Evolutionary conservation across 2,329 filamentous ascomycete species (phyloP).

Genomic region (Aspergillus terreus): DNA sequence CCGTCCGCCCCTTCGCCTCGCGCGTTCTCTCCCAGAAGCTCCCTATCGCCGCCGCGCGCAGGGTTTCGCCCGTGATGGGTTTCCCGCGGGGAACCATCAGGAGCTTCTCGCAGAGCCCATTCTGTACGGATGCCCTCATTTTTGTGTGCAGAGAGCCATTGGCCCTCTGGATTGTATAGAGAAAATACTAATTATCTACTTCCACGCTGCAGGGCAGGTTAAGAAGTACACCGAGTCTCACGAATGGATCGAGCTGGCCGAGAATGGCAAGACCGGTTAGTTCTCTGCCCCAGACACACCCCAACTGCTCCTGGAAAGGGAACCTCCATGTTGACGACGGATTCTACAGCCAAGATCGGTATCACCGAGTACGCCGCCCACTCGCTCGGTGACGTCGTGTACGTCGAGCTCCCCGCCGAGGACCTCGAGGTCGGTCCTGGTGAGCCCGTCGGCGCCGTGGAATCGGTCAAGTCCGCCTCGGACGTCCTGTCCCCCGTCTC

Average conservation of each 20-base stretch:
- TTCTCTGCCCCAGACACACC: background rate
- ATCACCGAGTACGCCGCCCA: conserved; percentile 91
- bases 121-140: conserved; percentile 28
- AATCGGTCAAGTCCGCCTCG: conserved; percentile 97
- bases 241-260: conserved; percentile 92
- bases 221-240: conserved; percentile 96
- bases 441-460: conserved; percentile 88
- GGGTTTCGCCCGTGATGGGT: conserved; percentile 32
- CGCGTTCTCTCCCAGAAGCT: conserved; percentile 36
- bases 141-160: conserved; percentile 5
- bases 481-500: conserved; percentile 89
- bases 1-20: conserved; percentile 34
- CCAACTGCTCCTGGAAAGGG: background rate
- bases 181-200: conserved; percentile 22
- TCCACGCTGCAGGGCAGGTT: conserved; percentile 32
- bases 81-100: conserved; percentile 40
- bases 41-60: conserved; percentile 27
- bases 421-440: conserved; percentile 67
- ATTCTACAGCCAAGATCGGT: conserved; percentile 60
- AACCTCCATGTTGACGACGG: background rate
- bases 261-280: conserved; percentile 71
- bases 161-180: background rate
- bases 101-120: conserved; percentile 41
- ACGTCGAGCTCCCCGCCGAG: conserved; percentile 81
- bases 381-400: conserved; percentile 93